These are phyloP conservation scores for Forsythia suspensa DNA, from an alignment of 257 asterid species.

Conservation along the genomic window DNA sequence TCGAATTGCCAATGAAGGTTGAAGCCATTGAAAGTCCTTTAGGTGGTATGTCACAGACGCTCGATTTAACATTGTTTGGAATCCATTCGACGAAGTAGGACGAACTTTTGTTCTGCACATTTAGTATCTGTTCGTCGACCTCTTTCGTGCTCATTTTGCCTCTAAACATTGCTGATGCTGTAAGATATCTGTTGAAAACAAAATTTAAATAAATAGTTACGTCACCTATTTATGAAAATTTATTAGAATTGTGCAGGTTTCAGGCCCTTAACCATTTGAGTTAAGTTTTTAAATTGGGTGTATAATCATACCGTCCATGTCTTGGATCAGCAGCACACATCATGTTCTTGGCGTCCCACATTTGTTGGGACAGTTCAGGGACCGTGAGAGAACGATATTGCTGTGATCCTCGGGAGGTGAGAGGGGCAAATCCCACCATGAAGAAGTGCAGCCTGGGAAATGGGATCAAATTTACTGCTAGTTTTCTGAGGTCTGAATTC, in stretches of 20 bases:
- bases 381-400: conserved; percentile 29
- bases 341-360: conserved; percentile 38
- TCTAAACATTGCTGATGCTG: conserved; percentile 33
- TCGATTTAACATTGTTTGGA: conserved; percentile 35
- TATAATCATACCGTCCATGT: conserved; percentile 19
- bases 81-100: conserved; percentile 37
- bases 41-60: conserved; percentile 32
- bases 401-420: conserved; percentile 36
- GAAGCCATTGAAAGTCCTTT: conserved; percentile 33
- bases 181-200: conserved; percentile 18
- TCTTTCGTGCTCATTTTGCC: conserved; percentile 27
- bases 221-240: too few species aligned
- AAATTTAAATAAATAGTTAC: not conserved
- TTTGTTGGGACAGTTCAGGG: conserved; percentile 35
- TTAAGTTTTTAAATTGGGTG: not conserved
- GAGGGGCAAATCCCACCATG: conserved; percentile 38
- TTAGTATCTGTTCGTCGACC: not conserved
- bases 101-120: conserved; percentile 32
- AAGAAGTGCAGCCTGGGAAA: conserved; percentile 33
- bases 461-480: conserved; percentile 34
- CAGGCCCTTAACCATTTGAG: not conserved
- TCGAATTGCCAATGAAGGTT: conserved; percentile 32
- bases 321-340: conserved; percentile 39
- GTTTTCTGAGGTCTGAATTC: conserved; percentile 32
- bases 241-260: not conserved